Conservation (phyloP, 2,329 filamentous ascomycete genomes). For the Verticillium klebahnii region DNA sequence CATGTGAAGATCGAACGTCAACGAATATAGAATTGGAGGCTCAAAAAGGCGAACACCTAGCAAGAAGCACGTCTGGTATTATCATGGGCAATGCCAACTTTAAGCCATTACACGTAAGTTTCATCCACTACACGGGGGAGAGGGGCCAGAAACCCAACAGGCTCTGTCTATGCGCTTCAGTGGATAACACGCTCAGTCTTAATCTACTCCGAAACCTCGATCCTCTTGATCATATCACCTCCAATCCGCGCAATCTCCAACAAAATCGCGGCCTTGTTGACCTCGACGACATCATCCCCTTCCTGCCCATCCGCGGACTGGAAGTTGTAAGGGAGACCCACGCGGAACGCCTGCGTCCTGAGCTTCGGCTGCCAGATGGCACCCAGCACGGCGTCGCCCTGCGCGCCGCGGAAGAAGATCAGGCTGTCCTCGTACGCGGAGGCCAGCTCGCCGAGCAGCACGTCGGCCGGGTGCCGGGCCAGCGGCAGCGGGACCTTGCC, state of each 20-base stretch:
- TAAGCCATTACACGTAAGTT: background rate
- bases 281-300: slow-evolving; percentile 45
- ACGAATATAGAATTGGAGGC: too few species aligned
- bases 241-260: slow-evolving; percentile 68
- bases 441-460: slow-evolving; percentile 65
- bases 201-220: slow-evolving; percentile 41
- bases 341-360: slow-evolving; percentile 58
- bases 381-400: slow-evolving; percentile 49
- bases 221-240: slow-evolving; percentile 61
- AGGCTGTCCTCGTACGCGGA: slow-evolving; percentile 63
- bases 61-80: background rate
- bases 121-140: too few species aligned
- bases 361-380: slow-evolving; percentile 56
- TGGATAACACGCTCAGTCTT: background rate
- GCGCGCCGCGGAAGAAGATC: slow-evolving; percentile 72
- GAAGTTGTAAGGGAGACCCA: slow-evolving; percentile 64
- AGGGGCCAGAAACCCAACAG: background rate
- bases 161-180: background rate
- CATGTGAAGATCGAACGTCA: too few species aligned
- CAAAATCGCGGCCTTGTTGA: slow-evolving; percentile 65
- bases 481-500: slow-evolving; percentile 39
- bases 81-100: background rate
- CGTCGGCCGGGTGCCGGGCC: slow-evolving; percentile 54
- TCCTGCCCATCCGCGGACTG: slow-evolving; percentile 18
- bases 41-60: background rate